phyloP scores from a whole-genome alignment of 176 grass and related monocot genomes.

The Zoysia pacifica region DNA sequence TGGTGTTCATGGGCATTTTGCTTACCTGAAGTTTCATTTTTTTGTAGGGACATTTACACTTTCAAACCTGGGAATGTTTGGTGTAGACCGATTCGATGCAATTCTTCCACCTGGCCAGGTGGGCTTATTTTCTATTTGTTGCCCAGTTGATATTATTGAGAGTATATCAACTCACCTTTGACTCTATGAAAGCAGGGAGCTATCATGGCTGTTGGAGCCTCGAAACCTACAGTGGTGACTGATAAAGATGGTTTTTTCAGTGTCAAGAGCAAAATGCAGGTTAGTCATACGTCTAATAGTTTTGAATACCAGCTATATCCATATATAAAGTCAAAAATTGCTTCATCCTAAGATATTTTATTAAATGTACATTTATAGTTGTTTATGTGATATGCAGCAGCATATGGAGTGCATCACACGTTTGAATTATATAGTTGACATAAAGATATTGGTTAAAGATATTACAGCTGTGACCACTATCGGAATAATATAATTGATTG shows the following conservation, averaged over 20 bases:
- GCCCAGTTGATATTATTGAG: constrained; percentile 4
- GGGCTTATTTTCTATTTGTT: constrained; percentile 18
- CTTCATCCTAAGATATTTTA: not conserved
- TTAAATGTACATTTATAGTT: not conserved
- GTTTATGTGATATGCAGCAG: not conserved
- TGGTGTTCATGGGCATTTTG: constrained; percentile 13
- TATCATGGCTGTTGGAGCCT: constrained; percentile 98
- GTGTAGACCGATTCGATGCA: constrained; percentile 93
- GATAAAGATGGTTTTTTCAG: constrained; percentile 86
- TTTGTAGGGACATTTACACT: constrained; percentile 91
- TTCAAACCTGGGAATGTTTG: constrained; percentile 98
- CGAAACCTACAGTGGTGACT: constrained; percentile 75
- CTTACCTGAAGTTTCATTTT: constrained; percentile 33
- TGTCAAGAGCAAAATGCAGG: constrained; percentile 97
- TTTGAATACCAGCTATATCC: not conserved
- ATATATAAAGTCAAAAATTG: not conserved
- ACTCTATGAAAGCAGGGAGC: constrained; percentile 60
- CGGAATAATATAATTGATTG: not conserved
- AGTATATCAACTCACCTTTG: constrained; percentile 17
- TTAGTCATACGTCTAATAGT: constrained; percentile 33
- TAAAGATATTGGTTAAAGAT: constrained; percentile 1
- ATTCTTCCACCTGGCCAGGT: constrained; percentile 99
- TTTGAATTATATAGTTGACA: constrained; percentile 9
- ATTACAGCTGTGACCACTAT: not conserved
- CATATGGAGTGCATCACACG: not conserved